These are phyloP conservation scores for Glycine latifolia DNA, from an alignment of 306 rosid genomes.

Conservation along the genomic window DNA sequence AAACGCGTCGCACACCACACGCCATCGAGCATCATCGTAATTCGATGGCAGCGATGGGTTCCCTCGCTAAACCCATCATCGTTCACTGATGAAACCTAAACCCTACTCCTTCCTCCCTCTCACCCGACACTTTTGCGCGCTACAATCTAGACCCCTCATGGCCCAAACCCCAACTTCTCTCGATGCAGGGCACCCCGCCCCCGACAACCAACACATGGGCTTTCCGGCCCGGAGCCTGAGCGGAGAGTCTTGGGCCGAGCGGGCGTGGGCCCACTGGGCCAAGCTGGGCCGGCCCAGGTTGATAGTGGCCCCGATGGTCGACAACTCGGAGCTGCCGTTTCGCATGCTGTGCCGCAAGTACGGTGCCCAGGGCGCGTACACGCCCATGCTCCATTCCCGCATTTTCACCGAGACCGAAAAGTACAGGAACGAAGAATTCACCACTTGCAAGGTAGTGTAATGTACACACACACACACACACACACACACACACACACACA, in stretches of 20 bases:
- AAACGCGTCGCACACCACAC: neutral
- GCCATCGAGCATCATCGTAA: neutral
- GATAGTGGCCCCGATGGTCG: slow-evolving; percentile 96
- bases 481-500: too few relatives aligned
- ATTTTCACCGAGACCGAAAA: slow-evolving; percentile 73
- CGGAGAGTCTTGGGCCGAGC: slow-evolving; percentile 63
- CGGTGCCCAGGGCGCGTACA: slow-evolving; percentile 70
- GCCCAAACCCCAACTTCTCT: slow-evolving; percentile 1
- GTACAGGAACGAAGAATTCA: slow-evolving; percentile 82
- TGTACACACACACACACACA: too few relatives aligned
- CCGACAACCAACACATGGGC: slow-evolving; percentile 41
- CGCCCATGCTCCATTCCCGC: slow-evolving; percentile 63
- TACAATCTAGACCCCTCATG: slow-evolving; percentile 29
- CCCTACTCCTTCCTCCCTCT: slow-evolving; percentile 42
- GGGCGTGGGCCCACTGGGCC: slow-evolving; percentile 95
- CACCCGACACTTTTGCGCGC: slow-evolving; percentile 6
- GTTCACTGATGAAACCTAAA: slow-evolving; percentile 68
- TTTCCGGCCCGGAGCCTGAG: slow-evolving; percentile 50
- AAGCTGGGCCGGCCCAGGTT: slow-evolving; percentile 81
- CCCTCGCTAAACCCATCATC: slow-evolving; percentile 45
- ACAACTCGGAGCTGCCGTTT: slow-evolving; percentile 92
- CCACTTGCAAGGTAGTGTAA: slow-evolving; percentile 67
- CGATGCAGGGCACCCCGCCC: slow-evolving; percentile 51
- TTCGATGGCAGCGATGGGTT: slow-evolving; percentile 60
- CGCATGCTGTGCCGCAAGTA: slow-evolving; percentile 92